Percentiles rank a stretch among this genome's conserved stretches.
Evolutionary conservation across 1,284 basidiomycete genomes (phyloP).

Genomic region (Hymenochaete sp.): DNA sequence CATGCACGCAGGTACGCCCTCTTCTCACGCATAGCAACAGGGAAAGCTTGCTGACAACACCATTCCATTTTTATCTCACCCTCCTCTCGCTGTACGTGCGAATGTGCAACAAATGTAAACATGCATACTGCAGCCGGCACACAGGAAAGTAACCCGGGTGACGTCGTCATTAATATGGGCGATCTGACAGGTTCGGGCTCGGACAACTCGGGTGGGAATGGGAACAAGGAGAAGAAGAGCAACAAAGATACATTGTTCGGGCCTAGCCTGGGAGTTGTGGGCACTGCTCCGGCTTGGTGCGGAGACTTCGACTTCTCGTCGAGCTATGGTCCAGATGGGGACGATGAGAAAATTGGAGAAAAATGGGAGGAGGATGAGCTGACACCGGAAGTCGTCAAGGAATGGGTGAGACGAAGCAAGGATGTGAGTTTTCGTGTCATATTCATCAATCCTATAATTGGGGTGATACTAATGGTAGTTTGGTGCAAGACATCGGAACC

Average conservation of each 20-base stretch:
- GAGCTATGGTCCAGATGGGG: conserved; percentile 23
- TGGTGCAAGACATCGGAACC: conserved; percentile 57
- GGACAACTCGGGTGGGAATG: no score
- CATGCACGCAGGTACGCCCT: conserved; percentile 31
- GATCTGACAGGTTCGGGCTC: conserved; percentile 14
- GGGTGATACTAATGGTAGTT: not conserved
- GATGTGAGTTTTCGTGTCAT: conserved; percentile 41
- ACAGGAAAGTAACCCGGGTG: conserved; percentile 12
- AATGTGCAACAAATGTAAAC: conserved; percentile 1
- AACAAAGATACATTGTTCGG: conserved; percentile 53
- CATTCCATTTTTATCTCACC: conserved; percentile 14
- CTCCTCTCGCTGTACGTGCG: not conserved
- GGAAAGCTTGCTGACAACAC: not conserved
- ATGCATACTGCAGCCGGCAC: not conserved
- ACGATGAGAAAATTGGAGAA: conserved; percentile 22
- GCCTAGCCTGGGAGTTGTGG: conserved; percentile 59
- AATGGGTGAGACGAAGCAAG: conserved; percentile 80
- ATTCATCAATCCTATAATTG: not conserved
- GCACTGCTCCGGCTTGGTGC: conserved; percentile 43
- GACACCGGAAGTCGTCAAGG: conserved; percentile 67
- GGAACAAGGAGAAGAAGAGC: conserved; percentile 24
- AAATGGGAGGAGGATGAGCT: conserved; percentile 44
- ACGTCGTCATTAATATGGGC: conserved; percentile 25
- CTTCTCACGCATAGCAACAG: conserved; percentile 20
- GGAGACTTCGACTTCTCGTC: conserved; percentile 33